A percentile compares a stretch with the other conserved stretches of the same genome.
These are phyloP conservation scores for Graphilbum fragrans DNA, from an alignment of 2,329 filamentous ascomycete species.

Conservation along the genomic window DNA sequence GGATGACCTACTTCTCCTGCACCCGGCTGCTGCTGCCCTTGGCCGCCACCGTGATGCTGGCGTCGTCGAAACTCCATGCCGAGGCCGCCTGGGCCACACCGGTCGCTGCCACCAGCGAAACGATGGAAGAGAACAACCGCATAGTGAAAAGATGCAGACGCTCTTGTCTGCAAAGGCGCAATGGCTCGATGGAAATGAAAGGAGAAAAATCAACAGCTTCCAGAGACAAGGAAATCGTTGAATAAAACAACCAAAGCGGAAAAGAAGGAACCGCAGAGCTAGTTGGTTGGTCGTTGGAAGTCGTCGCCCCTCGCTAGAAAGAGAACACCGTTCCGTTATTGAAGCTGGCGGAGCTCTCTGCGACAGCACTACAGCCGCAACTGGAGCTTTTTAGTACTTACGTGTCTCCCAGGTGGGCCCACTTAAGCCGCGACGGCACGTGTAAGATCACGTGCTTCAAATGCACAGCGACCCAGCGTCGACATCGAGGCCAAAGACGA, in stretches of 20 bases:
- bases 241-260: no score
- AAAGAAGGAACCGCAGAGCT: no score
- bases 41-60: conserved; percentile 48
- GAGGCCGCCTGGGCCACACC: conserved; percentile 39
- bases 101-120: conserved; percentile 32
- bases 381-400: conserved; percentile 6
- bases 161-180: no score
- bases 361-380: background rate
- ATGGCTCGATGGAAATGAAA: no score
- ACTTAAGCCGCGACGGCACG: no score
- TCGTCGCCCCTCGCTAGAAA: conserved; percentile 3
- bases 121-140: conserved; percentile 28
- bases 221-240: no score
- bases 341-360: background rate
- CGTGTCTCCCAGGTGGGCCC: conserved; percentile 8
- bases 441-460: no score
- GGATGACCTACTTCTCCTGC: conserved; percentile 49
- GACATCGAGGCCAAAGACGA: no score
- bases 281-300: background rate
- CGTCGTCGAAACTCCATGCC: conserved; percentile 66
- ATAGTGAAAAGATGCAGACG: conserved; percentile 19
- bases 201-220: no score
- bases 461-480: no score
- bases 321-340: conserved; percentile 7
- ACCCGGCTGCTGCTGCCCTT: conserved; percentile 45